phyloP scores from a whole-genome alignment of 331 rosid species.

The Malus hybrid region DNA sequence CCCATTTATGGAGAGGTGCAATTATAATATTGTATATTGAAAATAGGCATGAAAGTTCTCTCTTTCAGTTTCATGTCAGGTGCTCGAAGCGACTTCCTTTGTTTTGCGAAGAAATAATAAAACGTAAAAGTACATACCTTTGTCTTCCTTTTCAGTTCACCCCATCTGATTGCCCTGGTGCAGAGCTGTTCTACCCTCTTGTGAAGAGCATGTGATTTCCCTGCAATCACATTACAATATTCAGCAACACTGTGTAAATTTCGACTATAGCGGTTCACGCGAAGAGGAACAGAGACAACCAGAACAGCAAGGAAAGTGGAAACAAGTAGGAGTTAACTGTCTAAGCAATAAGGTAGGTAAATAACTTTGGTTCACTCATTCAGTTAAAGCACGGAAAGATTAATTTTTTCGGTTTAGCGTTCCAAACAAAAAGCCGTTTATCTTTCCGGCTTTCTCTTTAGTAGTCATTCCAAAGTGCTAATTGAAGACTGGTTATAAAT shows the following conservation, averaged over 20 bases:
- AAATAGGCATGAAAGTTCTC: neutral
- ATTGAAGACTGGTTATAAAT: neutral
- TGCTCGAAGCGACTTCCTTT: neutral
- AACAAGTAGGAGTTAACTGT: neutral
- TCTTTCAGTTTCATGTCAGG: neutral
- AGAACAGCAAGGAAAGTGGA: neutral
- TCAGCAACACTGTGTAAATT: neutral
- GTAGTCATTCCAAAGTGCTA: neutral
- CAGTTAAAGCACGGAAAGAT: neutral
- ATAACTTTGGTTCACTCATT: neutral
- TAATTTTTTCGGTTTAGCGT: neutral
- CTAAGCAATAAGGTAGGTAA: neutral
- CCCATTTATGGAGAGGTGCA: too few relatives aligned
- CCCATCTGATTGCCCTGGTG: conserved; percentile 92
- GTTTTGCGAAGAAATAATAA: neutral
- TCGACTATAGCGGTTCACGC: neutral
- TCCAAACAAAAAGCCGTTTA: too few relatives aligned
- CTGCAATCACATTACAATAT: conserved; percentile 33
- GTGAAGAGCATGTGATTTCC: conserved; percentile 96
- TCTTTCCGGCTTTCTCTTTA: neutral
- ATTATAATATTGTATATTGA: neutral
- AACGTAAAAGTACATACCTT: conserved; percentile 41
- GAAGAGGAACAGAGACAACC: neutral
- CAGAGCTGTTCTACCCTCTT: conserved; percentile 95
- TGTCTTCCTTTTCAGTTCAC: conserved; percentile 71